Evolutionary conservation across 345 rosid species (phyloP), one percentile per base, ranked within the genome.

Genomic region (Eucalyptus tenuipes): DNA sequence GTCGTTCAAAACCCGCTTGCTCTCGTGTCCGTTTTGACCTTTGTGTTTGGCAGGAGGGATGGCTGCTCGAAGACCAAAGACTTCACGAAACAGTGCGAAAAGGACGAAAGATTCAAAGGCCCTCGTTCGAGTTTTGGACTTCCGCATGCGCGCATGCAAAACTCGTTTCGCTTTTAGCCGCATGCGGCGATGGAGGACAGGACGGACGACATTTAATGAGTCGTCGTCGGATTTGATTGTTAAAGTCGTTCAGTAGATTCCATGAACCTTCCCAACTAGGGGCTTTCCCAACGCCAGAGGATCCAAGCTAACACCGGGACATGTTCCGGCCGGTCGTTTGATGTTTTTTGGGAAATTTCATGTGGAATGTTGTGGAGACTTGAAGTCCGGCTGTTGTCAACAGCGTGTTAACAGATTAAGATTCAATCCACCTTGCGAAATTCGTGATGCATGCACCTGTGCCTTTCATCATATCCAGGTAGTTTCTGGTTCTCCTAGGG

Each of bases 391-490:
- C 24, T 22, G 47, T 7, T 22, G 84, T 75, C 84, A 40, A 40
- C 15, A 11, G 42, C 27, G 84, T 11, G 29, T 20, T 29, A 11
- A 40, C 47, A 0, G 5, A 22, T 75, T 40, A 2, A 20, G 5
- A 20, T 75, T 11, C 37, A 20, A 17, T 40, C 25, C 24, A 40
- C 47, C 3, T 75, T 4, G 84, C 84, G 7, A 6, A 11, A 20
- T 75, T 7, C 27, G 47, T n/a, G n/a, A n/a, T n/a, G n/a, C n/a
- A 20, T 5, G 84, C 84, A 22, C 47, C 27, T 75, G 82, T 11
- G 13, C 47, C 7, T 37, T 5, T 20, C 6, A 2, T 40, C 47
- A 20, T 7, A 1, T 6, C 29, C 3, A 3, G 9, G 14, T 40
- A 40, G 29, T 75, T 75, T 61, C 66, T 25, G 57, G 57, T 59